A percentile compares a stretch with the other conserved stretches of the same genome.
These are phyloP conservation scores for Geoglossum glabrum DNA, from an alignment of 495 filamentous ascomycete genomes.

Conservation along the genomic window DNA sequence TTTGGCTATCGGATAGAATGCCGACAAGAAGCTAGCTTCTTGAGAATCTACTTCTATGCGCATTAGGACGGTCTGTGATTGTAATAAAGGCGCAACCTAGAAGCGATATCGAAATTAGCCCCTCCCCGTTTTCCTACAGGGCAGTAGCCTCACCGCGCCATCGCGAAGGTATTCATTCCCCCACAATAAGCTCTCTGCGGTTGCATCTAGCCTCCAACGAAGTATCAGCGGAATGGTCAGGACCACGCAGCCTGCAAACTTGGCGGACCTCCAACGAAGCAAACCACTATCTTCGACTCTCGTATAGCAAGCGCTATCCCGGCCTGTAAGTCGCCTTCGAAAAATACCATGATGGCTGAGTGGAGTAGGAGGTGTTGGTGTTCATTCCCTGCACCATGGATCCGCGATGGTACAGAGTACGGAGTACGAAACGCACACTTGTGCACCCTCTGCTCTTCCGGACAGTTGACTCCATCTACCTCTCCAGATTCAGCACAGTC, in stretches of 20 bases:
- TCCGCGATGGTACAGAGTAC: not conserved
- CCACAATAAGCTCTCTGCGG: conserved; percentile 47
- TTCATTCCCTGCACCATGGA: no score
- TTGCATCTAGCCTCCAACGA: conserved; percentile 31
- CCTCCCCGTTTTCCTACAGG: not conserved
- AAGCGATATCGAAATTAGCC: conserved; percentile 16
- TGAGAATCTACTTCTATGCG: conserved; percentile 46
- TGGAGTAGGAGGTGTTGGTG: not conserved
- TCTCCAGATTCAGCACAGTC: not conserved
- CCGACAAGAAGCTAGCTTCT: conserved; percentile 62
- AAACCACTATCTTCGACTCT: conserved; percentile 41
- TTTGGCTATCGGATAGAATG: conserved; percentile 54
- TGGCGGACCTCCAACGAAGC: conserved; percentile 41
- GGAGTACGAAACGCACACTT: no score
- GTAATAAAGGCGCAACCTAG: conserved; percentile 28
- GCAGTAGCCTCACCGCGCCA: conserved; percentile 26
- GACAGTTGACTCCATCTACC: no score
- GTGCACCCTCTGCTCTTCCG: no score
- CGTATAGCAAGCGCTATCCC: conserved; percentile 58
- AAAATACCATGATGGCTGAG: conserved; percentile 41
- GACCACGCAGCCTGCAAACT: not conserved
- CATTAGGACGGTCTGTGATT: conserved; percentile 40
- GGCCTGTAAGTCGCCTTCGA: conserved; percentile 51
- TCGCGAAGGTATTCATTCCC: conserved; percentile 51
- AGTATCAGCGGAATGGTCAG: not conserved